These are phyloP conservation scores for Neoboletus subvelutipes DNA, from an alignment of 768 basidiomycete genomes.

Conservation along the genomic window DNA sequence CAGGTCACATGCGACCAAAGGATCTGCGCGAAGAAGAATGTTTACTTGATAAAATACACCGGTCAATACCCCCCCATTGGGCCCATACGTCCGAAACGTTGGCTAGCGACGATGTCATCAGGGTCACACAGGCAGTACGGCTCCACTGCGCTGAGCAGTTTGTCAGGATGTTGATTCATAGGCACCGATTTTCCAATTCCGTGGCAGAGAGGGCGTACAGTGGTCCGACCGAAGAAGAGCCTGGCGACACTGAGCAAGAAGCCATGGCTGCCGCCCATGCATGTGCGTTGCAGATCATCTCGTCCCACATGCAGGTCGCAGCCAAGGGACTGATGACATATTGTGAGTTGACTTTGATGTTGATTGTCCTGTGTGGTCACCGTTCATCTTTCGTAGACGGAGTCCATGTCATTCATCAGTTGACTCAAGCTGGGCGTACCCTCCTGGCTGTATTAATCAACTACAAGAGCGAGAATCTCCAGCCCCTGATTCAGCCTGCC, in stretches of 20 bases:
- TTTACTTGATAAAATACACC: slow-evolving; percentile 76
- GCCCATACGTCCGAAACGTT: slow-evolving; percentile 77
- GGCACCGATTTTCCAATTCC: slow-evolving; percentile 79
- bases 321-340: slow-evolving; percentile 93
- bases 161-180: slow-evolving; percentile 83
- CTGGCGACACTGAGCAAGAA: slow-evolving; percentile 68
- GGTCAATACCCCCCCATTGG: slow-evolving; percentile 74
- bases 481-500: slow-evolving; percentile 75
- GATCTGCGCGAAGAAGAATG: slow-evolving; percentile 78
- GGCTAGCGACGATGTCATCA: slow-evolving; percentile 80
- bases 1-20: slow-evolving; percentile 57
- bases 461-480: slow-evolving; percentile 77
- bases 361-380: slow-evolving; percentile 7
- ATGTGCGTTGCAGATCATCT: slow-evolving; percentile 79
- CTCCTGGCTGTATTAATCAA: slow-evolving; percentile 85
- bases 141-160: slow-evolving; percentile 87
- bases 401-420: slow-evolving; percentile 92
- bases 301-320: slow-evolving; percentile 80
- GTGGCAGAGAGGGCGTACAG: slow-evolving; percentile 64
- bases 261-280: slow-evolving; percentile 75
- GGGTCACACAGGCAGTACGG: slow-evolving; percentile 85
- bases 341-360: slow-evolving; percentile 52
- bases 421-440: slow-evolving; percentile 91
- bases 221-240: slow-evolving; percentile 48
- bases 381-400: slow-evolving; percentile 56